phyloP scores from a whole-genome alignment of 1,284 basidiomycete genomes.

The Ustilago sp. region DNA sequence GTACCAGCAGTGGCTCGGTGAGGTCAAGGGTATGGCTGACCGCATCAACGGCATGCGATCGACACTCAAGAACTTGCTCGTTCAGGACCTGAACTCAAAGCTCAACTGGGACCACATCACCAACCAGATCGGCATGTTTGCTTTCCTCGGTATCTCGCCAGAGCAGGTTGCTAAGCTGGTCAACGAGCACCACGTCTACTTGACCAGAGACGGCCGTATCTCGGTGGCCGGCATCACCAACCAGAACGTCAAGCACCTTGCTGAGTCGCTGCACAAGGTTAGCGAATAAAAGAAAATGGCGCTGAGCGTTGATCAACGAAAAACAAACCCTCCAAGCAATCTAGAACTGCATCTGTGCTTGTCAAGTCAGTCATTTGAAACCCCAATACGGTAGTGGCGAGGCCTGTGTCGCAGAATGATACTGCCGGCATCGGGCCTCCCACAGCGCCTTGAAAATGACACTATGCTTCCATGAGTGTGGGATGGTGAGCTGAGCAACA shows the following conservation, averaged over 20 bases:
- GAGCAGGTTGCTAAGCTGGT: conserved; percentile 68
- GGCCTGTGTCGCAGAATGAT: not conserved
- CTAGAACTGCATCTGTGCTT: conserved; percentile 20
- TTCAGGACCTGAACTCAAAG: conserved; percentile 68
- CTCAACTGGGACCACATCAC: conserved; percentile 70
- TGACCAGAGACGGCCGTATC: conserved; percentile 69
- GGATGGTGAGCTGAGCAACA: no score
- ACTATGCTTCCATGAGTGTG: no score
- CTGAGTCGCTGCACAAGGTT: conserved; percentile 67
- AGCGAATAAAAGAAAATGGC: conserved; percentile 29
- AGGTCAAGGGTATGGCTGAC: conserved; percentile 70
- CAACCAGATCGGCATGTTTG: conserved; percentile 70
- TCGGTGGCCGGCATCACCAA: conserved; percentile 69
- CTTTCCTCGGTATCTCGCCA: conserved; percentile 67
- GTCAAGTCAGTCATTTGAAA: not conserved
- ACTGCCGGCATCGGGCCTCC: not conserved
- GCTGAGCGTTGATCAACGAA: not conserved
- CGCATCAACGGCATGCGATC: conserved; percentile 70
- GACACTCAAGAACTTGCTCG: conserved; percentile 65
- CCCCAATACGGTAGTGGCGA: not conserved
- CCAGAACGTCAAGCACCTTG: conserved; percentile 67
- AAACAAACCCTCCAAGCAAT: not conserved
- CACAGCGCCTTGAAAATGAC: no score
- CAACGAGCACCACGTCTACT: conserved; percentile 70
- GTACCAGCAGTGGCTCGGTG: conserved; percentile 70